Evolutionary conservation across 345 rosid species (phyloP).

Genomic region (Salix purpurea): DNA sequence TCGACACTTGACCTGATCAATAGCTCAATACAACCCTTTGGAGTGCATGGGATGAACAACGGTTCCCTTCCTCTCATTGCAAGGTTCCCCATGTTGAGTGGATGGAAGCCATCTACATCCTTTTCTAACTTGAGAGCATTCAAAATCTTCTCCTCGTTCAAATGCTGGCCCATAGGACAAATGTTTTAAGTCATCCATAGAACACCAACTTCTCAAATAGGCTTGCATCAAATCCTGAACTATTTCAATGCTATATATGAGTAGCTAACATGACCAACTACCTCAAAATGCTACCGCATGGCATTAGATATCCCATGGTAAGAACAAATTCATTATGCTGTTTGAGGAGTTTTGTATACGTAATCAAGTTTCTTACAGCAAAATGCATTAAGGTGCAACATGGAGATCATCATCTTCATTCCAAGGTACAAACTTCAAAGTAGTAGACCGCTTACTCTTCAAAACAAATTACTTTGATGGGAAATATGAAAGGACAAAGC

Average conservation of each 20-base stretch:
- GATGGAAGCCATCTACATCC: slow-evolving; percentile 92
- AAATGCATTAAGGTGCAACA: background rate
- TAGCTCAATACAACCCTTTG: slow-evolving; percentile 83
- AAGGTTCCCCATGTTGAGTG: slow-evolving; percentile 77
- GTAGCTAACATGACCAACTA: slow-evolving; percentile 3
- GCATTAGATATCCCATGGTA: background rate
- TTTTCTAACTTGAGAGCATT: slow-evolving; percentile 62
- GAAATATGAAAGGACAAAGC: background rate
- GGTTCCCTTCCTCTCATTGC: slow-evolving; percentile 96
- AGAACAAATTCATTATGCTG: background rate
- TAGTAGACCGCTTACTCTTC: background rate
- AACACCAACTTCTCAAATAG: slow-evolving; percentile 16
- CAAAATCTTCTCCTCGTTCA: slow-evolving; percentile 75
- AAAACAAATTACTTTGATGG: background rate
- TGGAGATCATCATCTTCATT: background rate
- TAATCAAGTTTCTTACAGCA: background rate
- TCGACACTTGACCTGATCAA: slow-evolving; percentile 70
- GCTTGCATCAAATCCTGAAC: slow-evolving; percentile 22
- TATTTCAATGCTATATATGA: slow-evolving; percentile 4
- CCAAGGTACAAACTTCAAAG: background rate
- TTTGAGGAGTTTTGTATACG: background rate
- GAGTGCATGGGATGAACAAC: slow-evolving; percentile 73
- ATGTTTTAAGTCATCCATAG: slow-evolving; percentile 11
- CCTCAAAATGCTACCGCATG: background rate
- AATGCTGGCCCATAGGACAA: slow-evolving; percentile 57